Evolutionary conservation across 352 stramenopile genomes (phyloP).

Genomic region (Phytophthora pseudosyringae): DNA sequence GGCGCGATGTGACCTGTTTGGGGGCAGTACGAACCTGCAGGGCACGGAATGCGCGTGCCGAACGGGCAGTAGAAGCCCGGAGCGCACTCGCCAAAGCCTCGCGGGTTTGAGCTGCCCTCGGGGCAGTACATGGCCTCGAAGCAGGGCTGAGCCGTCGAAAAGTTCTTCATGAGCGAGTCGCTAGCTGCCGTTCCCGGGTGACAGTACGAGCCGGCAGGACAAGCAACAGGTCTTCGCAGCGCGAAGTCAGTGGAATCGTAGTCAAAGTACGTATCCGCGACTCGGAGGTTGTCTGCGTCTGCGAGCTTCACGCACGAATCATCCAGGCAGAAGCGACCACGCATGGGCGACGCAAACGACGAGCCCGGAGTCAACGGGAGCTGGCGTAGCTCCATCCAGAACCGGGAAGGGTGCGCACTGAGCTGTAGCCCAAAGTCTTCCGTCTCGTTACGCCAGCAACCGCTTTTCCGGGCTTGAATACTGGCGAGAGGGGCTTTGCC

Average conservation of each 20-base stretch:
- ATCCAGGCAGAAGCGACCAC: slow-evolving; percentile 95
- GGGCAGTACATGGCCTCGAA: slow-evolving; percentile 93
- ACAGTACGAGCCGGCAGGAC: slow-evolving; percentile 90
- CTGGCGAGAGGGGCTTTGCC: slow-evolving; percentile 26
- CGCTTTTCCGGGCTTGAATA: slow-evolving; percentile 79
- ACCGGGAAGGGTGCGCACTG: slow-evolving; percentile 77
- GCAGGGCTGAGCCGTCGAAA: slow-evolving; percentile 87
- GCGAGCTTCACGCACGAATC: slow-evolving; percentile 89
- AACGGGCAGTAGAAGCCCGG: slow-evolving; percentile 94
- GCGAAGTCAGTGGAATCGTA: slow-evolving; percentile 79
- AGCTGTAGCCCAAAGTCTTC: slow-evolving; percentile 95
- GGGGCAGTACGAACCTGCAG: slow-evolving; percentile 93
- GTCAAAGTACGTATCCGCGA: slow-evolving; percentile 85
- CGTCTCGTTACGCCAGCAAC: slow-evolving; percentile 96
- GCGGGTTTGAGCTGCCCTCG: slow-evolving; percentile 84
- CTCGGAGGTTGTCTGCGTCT: slow-evolving; percentile 81
- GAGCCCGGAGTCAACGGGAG: slow-evolving; percentile 85
- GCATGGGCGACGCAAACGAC: slow-evolving; percentile 75
- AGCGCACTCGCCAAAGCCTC: slow-evolving; percentile 86
- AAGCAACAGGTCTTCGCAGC: slow-evolving; percentile 86
- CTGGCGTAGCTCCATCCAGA: slow-evolving; percentile 95
- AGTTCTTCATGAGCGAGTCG: slow-evolving; percentile 87
- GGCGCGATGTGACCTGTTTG: slow-evolving; percentile 80
- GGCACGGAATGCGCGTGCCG: slow-evolving; percentile 88
- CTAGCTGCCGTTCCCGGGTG: slow-evolving; percentile 87